Evolutionary conservation across 148 eudicot genomes (phyloP), one percentile per base, ranked within the genome.

Genomic region (Bassia scoparia): DNA sequence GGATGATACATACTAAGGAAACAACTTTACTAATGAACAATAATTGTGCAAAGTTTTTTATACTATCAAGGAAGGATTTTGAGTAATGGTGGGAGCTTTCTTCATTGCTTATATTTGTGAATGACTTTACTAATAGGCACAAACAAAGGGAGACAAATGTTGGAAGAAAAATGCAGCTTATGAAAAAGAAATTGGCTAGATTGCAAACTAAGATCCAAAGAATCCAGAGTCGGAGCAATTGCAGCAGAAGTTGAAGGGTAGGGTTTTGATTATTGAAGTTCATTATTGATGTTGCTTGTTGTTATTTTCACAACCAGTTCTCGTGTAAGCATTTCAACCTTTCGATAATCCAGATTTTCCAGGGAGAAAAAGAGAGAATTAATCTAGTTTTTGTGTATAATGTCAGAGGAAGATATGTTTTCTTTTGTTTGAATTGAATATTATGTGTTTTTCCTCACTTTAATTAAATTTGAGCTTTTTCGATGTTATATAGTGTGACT

Each of bases 101-200:
- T 35, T 70, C 26, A 54, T 72, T 67, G 66, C 48, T 14, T 61
- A 29, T 37, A 63, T 76, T 48, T 31, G 63, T 59, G 53, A 62
- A 61, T 78, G 43, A 21, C 33, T 65, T 55, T 78, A 21, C 58
- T 81, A 66, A 62, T 61, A 93, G 98, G 89, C 86, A 44, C 97
- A 90, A n/a, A 80, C 79, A 79, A 76, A 85, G 98, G 78, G 91
- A 89, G 74, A 77, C 80, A 53, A 82, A 85, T 93, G 80, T 85
- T 81, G 72, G 97, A 90, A 81, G 91, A 93, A 87, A n/a, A 93
- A 89, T 87, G 87, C 79, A 63, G 97, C 89, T 55, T 85, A 77
- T 72, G 90, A 90, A 82, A 87, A 85, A 43, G 96, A 87, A 69
- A 89, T 95, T 80, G 85, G n/a, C n/a, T 86, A 2, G 70, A 79